phyloP scores from a whole-genome alignment of 2,329 filamentous ascomycete species.

The Beauveria asiatica region DNA sequence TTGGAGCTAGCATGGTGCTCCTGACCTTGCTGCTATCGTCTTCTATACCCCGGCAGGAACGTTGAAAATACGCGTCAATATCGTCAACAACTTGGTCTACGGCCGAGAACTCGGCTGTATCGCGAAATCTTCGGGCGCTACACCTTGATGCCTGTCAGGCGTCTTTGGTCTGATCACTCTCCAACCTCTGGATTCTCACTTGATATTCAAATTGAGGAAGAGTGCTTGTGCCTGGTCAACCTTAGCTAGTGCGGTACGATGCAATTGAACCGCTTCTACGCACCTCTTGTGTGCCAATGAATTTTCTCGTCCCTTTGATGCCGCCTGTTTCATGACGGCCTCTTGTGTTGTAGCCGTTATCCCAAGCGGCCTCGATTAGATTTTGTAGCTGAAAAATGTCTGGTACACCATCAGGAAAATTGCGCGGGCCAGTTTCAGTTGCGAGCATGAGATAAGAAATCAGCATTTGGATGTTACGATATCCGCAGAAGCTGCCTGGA shows the following conservation, averaged over 20 bases:
- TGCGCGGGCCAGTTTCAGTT: slow-evolving; percentile 45
- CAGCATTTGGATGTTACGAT: slow-evolving; percentile 90
- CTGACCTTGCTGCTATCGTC: slow-evolving; percentile 45
- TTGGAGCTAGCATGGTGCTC: slow-evolving; percentile 64
- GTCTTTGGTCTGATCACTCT: too few species aligned
- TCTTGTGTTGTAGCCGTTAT: slow-evolving; percentile 67
- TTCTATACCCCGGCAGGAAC: slow-evolving; percentile 15
- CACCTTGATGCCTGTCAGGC: not conserved
- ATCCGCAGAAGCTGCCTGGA: slow-evolving; percentile 82
- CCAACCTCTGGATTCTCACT: not conserved
- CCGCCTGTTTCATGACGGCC: slow-evolving; percentile 78
- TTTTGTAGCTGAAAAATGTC: slow-evolving; percentile 78
- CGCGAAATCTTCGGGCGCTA: not conserved
- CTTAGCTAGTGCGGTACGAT: not conserved
- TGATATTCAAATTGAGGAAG: not conserved
- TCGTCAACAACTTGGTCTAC: slow-evolving; percentile 52
- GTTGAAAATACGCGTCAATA: slow-evolving; percentile 64
- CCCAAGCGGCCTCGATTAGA: slow-evolving; percentile 81
- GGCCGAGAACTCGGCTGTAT: slow-evolving; percentile 11
- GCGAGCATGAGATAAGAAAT: slow-evolving; percentile 65
- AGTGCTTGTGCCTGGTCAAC: not conserved
- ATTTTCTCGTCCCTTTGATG: slow-evolving; percentile 82
- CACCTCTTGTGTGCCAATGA: slow-evolving; percentile 88
- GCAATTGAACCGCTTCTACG: slow-evolving; percentile 7
- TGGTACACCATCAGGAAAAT: slow-evolving; percentile 56